Conservation (phyloP, 179 eudicot genomes). For the Spinacia oleracea region DNA sequence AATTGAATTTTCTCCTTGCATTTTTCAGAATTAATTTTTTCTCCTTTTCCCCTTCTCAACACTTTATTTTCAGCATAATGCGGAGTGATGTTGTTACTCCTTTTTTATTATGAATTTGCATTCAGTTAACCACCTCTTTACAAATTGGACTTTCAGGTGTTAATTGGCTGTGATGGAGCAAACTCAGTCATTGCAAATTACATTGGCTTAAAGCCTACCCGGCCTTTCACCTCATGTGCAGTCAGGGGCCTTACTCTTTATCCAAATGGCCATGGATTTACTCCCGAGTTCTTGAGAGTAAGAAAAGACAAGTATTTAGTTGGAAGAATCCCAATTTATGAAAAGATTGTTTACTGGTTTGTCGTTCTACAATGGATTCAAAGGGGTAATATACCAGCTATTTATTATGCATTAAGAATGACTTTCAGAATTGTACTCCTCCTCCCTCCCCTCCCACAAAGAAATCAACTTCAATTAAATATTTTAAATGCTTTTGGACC, state of each 20-base stretch:
- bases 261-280: conserved; percentile 49
- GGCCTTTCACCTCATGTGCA: conserved; percentile 26
- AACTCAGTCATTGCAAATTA: conserved; percentile 44
- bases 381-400: conserved; percentile 14
- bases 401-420: too few relatives aligned
- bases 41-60: background rate
- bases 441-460: too few relatives aligned
- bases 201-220: conserved; percentile 43
- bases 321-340: conserved; percentile 49
- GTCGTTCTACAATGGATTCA: conserved; percentile 13
- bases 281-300: conserved; percentile 38
- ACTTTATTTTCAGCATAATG: background rate
- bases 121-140: background rate
- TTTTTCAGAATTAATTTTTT: background rate
- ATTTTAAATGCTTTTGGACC: background rate
- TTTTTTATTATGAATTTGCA: background rate
- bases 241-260: conserved; percentile 46
- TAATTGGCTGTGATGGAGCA: conserved; percentile 65
- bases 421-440: too few relatives aligned
- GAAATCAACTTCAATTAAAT: too few relatives aligned
- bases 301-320: conserved; percentile 29
- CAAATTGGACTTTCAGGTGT: conserved; percentile 31
- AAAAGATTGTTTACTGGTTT: conserved; percentile 50
- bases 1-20: too few relatives aligned
- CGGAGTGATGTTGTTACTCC: too few relatives aligned